These are phyloP conservation scores for Solanum paucissectum DNA, from an alignment of 257 asterid genomes.

Conservation along the genomic window DNA sequence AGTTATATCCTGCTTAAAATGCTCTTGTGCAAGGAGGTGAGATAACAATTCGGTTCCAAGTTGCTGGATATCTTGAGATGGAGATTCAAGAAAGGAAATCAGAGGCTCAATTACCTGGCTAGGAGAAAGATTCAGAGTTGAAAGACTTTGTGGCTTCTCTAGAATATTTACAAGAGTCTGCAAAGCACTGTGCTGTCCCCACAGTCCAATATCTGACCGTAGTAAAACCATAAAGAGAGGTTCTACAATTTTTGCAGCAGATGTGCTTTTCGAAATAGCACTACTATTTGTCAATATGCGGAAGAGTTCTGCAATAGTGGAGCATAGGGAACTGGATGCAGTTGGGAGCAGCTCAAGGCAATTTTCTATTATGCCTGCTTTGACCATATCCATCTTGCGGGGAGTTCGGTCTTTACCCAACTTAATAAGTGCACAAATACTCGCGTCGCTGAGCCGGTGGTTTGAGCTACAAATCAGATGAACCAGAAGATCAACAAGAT, in stretches of 20 bases:
- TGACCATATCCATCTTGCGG: constrained; percentile 82
- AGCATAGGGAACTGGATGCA: constrained; percentile 63
- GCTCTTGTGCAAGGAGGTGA: constrained; percentile 75
- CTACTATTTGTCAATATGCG: constrained; percentile 87
- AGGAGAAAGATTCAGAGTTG: constrained; percentile 54
- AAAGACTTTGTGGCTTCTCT: constrained; percentile 79
- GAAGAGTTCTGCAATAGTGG: constrained; percentile 72
- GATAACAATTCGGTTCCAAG: constrained; percentile 76
- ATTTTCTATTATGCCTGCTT: constrained; percentile 68
- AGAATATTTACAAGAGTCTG: constrained; percentile 83
- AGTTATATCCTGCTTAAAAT: constrained; percentile 70
- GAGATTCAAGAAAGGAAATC: constrained; percentile 61
- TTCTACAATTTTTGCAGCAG: constrained; percentile 58
- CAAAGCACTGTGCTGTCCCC: constrained; percentile 91
- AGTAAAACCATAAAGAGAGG: constrained; percentile 68
- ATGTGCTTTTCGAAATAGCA: constrained; percentile 55
- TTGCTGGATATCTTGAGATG: constrained; percentile 81
- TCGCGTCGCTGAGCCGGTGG: constrained; percentile 61
- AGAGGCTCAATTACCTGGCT: constrained; percentile 74
- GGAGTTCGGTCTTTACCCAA: constrained; percentile 85
- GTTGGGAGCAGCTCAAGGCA: constrained; percentile 64
- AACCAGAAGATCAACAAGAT: constrained; percentile 58
- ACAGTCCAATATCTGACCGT: constrained; percentile 53
- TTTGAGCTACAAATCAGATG: constrained; percentile 61
- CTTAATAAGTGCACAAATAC: constrained; percentile 69